A percentile compares a stretch with the other conserved stretches of the same genome.
phyloP scores from a whole-genome alignment of 1,284 basidiomycete species.

The Leccinum griseonigrum region DNA sequence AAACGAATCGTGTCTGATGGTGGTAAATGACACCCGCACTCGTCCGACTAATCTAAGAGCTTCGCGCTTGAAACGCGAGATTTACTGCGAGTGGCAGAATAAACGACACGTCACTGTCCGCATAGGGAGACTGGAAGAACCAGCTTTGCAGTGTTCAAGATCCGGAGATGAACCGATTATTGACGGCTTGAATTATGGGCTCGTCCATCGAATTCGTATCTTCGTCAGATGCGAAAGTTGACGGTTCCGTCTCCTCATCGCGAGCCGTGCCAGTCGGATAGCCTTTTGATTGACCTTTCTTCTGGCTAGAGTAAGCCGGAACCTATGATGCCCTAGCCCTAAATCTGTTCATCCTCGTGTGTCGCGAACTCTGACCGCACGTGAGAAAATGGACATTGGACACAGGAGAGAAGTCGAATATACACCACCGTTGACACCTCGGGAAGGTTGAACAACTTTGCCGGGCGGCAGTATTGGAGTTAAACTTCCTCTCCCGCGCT shows the following conservation, averaged over 20 bases:
- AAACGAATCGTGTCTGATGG: too few species aligned
- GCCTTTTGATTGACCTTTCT: background rate
- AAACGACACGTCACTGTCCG: conserved; percentile 51
- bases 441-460: conserved; percentile 2
- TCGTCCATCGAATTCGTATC: conserved; percentile 7
- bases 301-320: background rate
- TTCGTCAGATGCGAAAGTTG: conserved; percentile 15
- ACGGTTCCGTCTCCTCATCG: conserved; percentile 13
- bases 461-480: background rate
- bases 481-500: conserved; percentile 4
- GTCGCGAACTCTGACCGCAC: conserved; percentile 10
- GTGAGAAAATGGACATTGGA: conserved; percentile 5
- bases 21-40: conserved; percentile 49
- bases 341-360: conserved; percentile 17
- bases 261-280: background rate
- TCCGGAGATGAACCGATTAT: conserved; percentile 39
- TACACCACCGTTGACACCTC: conserved; percentile 16
- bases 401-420: background rate
- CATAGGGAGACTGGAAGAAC: conserved; percentile 36
- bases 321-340: conserved; percentile 9
- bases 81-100: conserved; percentile 69
- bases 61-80: conserved; percentile 73
- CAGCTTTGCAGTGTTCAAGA: conserved; percentile 21
- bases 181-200: background rate
- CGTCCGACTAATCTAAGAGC: conserved; percentile 83